Conservation (phyloP, 306 rosid genomes). For the Prunus mume region DNA sequence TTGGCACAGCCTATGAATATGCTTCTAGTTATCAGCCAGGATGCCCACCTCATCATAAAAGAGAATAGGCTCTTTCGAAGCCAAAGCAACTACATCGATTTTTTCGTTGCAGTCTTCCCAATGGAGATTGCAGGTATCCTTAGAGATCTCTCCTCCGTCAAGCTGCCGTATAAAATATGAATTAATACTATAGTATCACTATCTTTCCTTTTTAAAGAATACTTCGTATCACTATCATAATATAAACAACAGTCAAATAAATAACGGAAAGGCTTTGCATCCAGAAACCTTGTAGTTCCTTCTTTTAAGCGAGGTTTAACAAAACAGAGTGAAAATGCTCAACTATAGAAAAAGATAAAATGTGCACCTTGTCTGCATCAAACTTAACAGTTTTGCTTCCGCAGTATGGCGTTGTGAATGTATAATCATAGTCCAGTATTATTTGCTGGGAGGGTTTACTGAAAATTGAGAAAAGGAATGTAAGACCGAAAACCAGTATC, state of each 20-base stretch:
- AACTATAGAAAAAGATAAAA: slow-evolving; percentile 8
- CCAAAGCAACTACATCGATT: slow-evolving; percentile 70
- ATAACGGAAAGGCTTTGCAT: not conserved
- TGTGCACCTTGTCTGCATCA: slow-evolving; percentile 50
- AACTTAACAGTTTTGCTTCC: slow-evolving; percentile 71
- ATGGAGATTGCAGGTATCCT: slow-evolving; percentile 40
- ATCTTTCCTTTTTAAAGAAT: too few species aligned
- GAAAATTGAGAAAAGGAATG: slow-evolving; percentile 40
- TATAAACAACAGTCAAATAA: not conserved
- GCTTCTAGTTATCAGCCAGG: slow-evolving; percentile 4
- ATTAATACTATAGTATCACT: not conserved
- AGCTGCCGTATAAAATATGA: slow-evolving; percentile 27
- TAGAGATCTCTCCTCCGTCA: slow-evolving; percentile 33
- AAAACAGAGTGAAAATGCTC: not conserved
- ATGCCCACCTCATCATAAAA: slow-evolving; percentile 85
- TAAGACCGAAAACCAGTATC: slow-evolving; percentile 26
- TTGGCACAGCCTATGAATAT: not conserved
- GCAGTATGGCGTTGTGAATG: slow-evolving; percentile 86
- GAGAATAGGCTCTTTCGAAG: slow-evolving; percentile 93
- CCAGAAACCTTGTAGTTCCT: not conserved
- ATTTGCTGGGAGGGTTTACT: slow-evolving; percentile 90
- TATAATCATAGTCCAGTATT: slow-evolving; percentile 89
- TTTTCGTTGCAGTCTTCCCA: slow-evolving; percentile 87
- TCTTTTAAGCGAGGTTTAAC: not conserved
- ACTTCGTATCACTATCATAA: not conserved